phyloP scores from a whole-genome alignment of 306 rosid species.

The Delonix regia region DNA sequence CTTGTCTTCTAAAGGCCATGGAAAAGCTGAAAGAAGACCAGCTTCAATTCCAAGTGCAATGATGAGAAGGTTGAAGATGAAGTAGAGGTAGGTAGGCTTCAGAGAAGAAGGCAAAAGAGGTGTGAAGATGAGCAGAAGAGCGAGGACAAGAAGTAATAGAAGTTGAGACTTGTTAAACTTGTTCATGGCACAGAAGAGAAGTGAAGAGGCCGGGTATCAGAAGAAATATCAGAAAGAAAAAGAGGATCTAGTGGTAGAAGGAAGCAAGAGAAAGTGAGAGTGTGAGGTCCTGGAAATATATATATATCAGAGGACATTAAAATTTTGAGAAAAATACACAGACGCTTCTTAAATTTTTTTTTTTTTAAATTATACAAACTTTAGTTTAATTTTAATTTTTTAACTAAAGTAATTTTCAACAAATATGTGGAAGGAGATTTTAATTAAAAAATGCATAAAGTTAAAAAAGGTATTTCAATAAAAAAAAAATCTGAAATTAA shows the following conservation, averaged over 20 bases:
- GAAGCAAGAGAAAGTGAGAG: constrained; percentile 30
- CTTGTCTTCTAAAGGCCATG: constrained; percentile 48
- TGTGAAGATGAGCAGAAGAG: constrained; percentile 57
- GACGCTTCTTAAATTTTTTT: too few species aligned
- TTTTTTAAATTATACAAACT: too few species aligned
- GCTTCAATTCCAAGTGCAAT: constrained; percentile 71
- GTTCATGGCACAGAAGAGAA: constrained; percentile 39
- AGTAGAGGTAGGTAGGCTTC: constrained; percentile 59
- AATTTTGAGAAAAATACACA: neutral
- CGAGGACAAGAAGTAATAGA: constrained; percentile 49
- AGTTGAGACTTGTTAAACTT: constrained; percentile 61
- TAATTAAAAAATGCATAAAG: too few species aligned
- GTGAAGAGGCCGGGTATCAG: constrained; percentile 10
- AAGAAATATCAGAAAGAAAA: constrained; percentile 10
- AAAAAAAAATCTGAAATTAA: too few species aligned
- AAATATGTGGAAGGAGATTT: too few species aligned
- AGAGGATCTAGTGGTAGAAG: constrained; percentile 24
- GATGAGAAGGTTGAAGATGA: constrained; percentile 69
- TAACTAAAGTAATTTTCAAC: too few species aligned
- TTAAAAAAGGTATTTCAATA: too few species aligned
- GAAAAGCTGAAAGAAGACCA: constrained; percentile 57
- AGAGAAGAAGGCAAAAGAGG: constrained; percentile 68
- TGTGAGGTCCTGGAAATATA: constrained; percentile 31
- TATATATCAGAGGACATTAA: constrained; percentile 24
- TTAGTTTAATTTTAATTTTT: too few species aligned